Evolutionary conservation across 208 protist genomes (phyloP), one percentile per base, ranked within the genome.

Genomic region (Trypanosomatidae sp.): DNA sequence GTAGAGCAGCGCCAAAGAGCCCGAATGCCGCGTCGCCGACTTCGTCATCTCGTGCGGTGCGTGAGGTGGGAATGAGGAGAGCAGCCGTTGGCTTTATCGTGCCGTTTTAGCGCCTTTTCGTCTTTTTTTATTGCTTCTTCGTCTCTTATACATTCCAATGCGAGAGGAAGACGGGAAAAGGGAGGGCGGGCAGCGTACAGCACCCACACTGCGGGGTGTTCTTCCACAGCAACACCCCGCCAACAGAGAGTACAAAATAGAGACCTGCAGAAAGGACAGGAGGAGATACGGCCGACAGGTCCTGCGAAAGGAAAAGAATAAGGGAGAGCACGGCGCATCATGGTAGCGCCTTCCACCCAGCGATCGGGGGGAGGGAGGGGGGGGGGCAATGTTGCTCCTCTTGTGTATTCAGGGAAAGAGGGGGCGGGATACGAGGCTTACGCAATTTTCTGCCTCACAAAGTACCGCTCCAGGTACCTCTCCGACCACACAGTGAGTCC

Each of bases 361-460:
- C 58, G 3, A 43, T 43, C 58, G n/a, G 3, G 19, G 33, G 33
- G 7, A 33, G 33, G 41, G 25, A 47, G 53, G 33, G 13, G 12
- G 60, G 25, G 2, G 7, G 17, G 72, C 50, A 60, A 19, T 39
- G 36, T 6, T 39, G 36, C 36, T 62, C 30, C n/a, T 36, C n/a
- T 12, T 33, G 58, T 59, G 53, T 59, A 30, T 30, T 69, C 30
- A 66, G 25, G 69, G 65, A 68, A 72, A 72, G n/a, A 75, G 60
- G 64, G 33, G 50, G 58, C 50, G 49, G 44, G 50, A 60, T 50
- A 64, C 62, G 52, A 28, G 28, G 68, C 25, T 58, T 81, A 92
- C 2, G 82, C 85, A 44, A 88, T 81, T 67, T 90, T 95, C 53
- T 89, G 74, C 71, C 92, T 95, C 36, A 85, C 69, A 69, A 86